Evolutionary conservation across 495 filamentous ascomycete genomes (phyloP), one percentile per base, ranked within the genome.

Genomic region (Penicillium canariense): DNA sequence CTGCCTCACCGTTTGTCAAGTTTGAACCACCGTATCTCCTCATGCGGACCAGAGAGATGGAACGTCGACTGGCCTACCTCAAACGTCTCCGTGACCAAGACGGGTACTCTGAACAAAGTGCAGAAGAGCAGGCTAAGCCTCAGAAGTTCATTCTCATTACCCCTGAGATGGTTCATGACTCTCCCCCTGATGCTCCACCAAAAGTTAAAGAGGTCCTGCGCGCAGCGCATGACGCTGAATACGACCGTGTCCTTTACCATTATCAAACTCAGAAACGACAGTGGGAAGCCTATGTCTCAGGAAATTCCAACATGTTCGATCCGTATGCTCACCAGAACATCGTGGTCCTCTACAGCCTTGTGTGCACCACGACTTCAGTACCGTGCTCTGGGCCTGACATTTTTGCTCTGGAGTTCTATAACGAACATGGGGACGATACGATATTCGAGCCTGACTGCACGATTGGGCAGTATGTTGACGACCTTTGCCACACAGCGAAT

Each of bases 251-350:
- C 10, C 70, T 95, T 30, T 90, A 97, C 68, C 90, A 91, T 53
- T 97, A 97, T 65, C 83, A 90, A 66, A 97, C 92, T 0, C 94
- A 97, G 68, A 96, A 90, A 52, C 81, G 88, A 39, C 91, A 96
- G 56, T 97, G 94, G 93, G 95, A 97, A 59, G 87, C 88, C 18
- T 96, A 95, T 54, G 84, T 96, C 6, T 77, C 90, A 30, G 89
- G 88, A 15, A 91, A 87, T 48, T 75, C 85, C 48, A 87, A 92
- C 60, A 77, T 97, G 5, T 99, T 97, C 59, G 90, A 97, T 67
- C 95, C 95, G 6, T 91, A 87, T 59, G 85, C 89, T 1, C 95
- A 97, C 63, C 95, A 99, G 63, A 96, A 89, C 61, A 95, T 99
- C 50, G 89, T 90, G 20, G 86, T 97, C n/a, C 79, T 99, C 3